A percentile compares a stretch with the other conserved stretches of the same genome.
These are phyloP conservation scores for Boechera divaricarpa DNA, from an alignment of 345 rosid genomes.

Conservation along the genomic window DNA sequence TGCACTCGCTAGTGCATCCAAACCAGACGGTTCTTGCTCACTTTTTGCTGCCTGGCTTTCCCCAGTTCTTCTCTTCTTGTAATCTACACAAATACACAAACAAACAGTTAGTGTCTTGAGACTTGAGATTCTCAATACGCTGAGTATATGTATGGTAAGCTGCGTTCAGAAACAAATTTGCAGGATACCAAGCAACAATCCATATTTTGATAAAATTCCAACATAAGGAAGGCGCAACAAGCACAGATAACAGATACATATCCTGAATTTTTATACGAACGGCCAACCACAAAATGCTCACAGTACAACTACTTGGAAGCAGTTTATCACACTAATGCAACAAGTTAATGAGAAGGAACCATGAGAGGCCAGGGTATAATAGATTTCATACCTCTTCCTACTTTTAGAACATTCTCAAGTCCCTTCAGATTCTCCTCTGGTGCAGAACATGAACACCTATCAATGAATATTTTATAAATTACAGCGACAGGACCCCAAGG, in stretches of 20 bases:
- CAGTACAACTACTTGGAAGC: constrained; percentile 13
- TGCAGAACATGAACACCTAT: constrained; percentile 71
- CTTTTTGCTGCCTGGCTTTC: constrained; percentile 49
- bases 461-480: constrained; percentile 10
- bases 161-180: neutral
- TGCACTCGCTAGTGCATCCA: constrained; percentile 88
- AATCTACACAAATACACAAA: constrained; percentile 50
- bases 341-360: constrained; percentile 11
- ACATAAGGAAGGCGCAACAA: neutral
- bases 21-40: constrained; percentile 62
- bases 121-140: constrained; percentile 19
- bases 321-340: constrained; percentile 2
- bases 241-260: neutral
- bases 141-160: neutral
- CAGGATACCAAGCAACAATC: neutral
- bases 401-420: constrained; percentile 61
- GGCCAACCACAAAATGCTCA: neutral
- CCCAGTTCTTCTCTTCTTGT: constrained; percentile 57
- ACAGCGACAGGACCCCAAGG: constrained; percentile 15
- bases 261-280: neutral
- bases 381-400: constrained; percentile 57
- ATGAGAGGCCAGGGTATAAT: constrained; percentile 20
- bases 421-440: constrained; percentile 68
- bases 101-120: constrained; percentile 16
- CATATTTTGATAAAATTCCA: neutral